Base-by-base conservation (phyloP, 202 grass and related monocot species). In the Elaeis oleifera region DNA sequence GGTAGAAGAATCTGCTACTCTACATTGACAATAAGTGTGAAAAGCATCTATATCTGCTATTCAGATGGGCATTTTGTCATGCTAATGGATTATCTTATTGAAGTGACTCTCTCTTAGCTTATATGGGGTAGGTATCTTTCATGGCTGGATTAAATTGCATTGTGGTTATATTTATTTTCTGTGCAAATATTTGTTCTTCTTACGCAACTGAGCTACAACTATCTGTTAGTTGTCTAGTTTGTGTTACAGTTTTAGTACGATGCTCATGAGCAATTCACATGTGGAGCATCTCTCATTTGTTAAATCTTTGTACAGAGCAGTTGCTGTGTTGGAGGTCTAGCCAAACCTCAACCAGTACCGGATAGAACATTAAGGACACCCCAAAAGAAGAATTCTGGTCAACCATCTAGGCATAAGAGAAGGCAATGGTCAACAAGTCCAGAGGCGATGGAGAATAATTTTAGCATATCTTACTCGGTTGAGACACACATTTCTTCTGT, bases 371-470 rank as follows among this genome's bases (percentile, higher is more conserved):
- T 9, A 22, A 58, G 61, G 61, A 61, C 60, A 65, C 58, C 74
- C 61, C 51, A 51, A 49, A 78, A 59, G 62, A 75, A 65, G 53
- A 73, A 52, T 20, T 32, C 72, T 36, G 16, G 6, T 29, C 56
- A 58, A 71, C 73, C 72, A 51, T 72, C 64, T 48, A 54, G 32
- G 54, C 51, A 72, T 26, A 74, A 77, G 74, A 75, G 52, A 74
- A 68, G 73, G 60, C 72, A 52, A 80, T 83, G 81, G 52, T 74
- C 67, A 54, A 74, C 63, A 5, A 71, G 68, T 61, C 39, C 18
- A 65, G 74, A 78, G 74, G 70, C 53, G 64, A 83, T 88, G 83
- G 86, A 85, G 55, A 84, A 85, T 64, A 80, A 75, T 74, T 66
- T 67, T 76, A 88, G 72, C 58, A 78, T 80, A 57, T 64, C 83